phyloP scores from a whole-genome alignment of 75 land plant species.

The Adiantum capillusveneris region DNA sequence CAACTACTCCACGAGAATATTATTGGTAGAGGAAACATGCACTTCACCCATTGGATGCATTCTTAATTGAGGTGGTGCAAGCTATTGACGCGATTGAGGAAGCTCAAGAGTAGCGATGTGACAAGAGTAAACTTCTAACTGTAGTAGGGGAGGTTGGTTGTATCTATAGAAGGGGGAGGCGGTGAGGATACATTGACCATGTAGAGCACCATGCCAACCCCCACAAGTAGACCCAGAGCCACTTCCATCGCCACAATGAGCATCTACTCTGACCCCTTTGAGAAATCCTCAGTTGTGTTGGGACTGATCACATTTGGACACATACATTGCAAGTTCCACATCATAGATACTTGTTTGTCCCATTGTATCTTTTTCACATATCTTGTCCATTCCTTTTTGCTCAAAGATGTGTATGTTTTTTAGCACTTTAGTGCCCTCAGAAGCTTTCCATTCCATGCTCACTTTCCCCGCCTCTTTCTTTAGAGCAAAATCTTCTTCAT shows the following conservation, averaged over 20 bases:
- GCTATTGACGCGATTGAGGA: too few relatives aligned
- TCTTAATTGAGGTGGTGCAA: too few relatives aligned
- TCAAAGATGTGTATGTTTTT: conserved; percentile 71
- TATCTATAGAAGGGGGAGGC: conserved; percentile 16
- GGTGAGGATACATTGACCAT: conserved; percentile 41
- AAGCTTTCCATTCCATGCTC: conserved; percentile 87
- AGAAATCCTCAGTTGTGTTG: conserved; percentile 59
- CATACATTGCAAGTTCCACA: conserved; percentile 88
- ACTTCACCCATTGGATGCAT: too few relatives aligned
- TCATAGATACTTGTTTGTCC: conserved; percentile 93
- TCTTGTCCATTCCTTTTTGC: conserved; percentile 62
- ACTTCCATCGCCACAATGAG: conserved; percentile 46
- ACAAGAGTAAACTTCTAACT: conserved; percentile 61
- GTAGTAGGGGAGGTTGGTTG: conserved; percentile 79
- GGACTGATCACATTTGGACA: conserved; percentile 81
- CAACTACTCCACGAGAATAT: too few relatives aligned
- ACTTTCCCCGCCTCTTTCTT: conserved; percentile 86
- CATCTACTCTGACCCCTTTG: conserved; percentile 56
- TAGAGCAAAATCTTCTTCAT: conserved; percentile 75
- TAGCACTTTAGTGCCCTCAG: conserved; percentile 67
- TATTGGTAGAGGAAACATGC: too few relatives aligned
- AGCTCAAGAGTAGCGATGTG: too few relatives aligned
- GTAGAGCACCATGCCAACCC: conserved; percentile 56
- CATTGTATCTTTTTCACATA: conserved; percentile 97
- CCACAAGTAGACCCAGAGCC: conserved; percentile 49